Conservation (phyloP, 805 yeast species). For the Kuraishia piskuri region DNA sequence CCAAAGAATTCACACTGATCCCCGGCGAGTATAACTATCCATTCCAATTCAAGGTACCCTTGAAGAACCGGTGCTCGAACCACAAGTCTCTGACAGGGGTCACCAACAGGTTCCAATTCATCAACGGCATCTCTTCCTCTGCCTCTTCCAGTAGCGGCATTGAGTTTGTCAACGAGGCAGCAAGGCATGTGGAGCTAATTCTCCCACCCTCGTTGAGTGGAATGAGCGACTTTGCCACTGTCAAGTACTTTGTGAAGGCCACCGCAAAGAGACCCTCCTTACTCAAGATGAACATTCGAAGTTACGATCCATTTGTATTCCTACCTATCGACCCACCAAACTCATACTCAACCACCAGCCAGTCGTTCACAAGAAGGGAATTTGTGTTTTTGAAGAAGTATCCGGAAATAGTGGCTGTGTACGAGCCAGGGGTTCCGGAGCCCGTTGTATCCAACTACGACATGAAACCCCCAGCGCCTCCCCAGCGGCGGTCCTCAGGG, state of each 20-base stretch:
- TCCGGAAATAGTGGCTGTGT: constrained; percentile 35
- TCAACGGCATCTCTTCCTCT: constrained; percentile 3
- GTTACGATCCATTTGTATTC: constrained; percentile 41
- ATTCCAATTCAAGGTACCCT: constrained; percentile 36
- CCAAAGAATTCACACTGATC: constrained; percentile 35
- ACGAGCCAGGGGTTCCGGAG: constrained; percentile 13
- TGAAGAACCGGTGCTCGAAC: constrained; percentile 27
- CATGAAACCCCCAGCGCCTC: constrained; percentile 9
- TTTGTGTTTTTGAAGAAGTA: constrained; percentile 27
- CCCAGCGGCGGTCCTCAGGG: constrained; percentile 9
- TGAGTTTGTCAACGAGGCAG: constrained; percentile 1
- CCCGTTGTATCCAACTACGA: constrained; percentile 7
- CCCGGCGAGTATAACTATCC: constrained; percentile 45
- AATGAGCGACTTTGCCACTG: constrained; percentile 21
- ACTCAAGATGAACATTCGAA: constrained; percentile 33
- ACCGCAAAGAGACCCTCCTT: constrained; percentile 48
- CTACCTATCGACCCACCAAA: constrained; percentile 32
- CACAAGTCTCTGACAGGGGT: constrained; percentile 4
- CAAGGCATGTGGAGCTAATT: constrained; percentile 16
- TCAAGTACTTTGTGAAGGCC: constrained; percentile 50
- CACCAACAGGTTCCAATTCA: constrained; percentile 4
- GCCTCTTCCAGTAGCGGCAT: neutral
- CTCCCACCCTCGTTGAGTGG: constrained; percentile 21
- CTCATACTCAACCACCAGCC: constrained; percentile 24
- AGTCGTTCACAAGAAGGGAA: constrained; percentile 37